Evolutionary conservation across 2,329 filamentous ascomycete species (phyloP).

Genomic region (Chaetomiaceae sp.): DNA sequence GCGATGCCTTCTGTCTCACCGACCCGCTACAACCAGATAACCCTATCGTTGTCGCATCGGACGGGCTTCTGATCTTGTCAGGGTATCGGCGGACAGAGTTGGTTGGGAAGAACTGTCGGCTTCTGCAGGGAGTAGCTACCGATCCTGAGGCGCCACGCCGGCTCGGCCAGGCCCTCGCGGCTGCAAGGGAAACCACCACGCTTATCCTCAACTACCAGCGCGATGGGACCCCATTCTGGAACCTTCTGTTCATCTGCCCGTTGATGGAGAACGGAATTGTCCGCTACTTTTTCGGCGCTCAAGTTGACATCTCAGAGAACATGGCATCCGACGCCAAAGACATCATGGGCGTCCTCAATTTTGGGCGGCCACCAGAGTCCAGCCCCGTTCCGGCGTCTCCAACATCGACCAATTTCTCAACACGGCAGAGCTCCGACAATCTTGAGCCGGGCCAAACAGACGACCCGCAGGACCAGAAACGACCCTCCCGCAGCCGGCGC

Average conservation of each 20-base stretch:
- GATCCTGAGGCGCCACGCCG: conserved; percentile 36
- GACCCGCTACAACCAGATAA: conserved; percentile 48
- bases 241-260: conserved; percentile 51
- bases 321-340: conserved; percentile 45
- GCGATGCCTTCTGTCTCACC: conserved; percentile 55
- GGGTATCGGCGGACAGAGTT: conserved; percentile 46
- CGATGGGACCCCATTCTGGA: conserved; percentile 51
- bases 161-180: conserved; percentile 36
- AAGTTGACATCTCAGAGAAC: conserved; percentile 54
- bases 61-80: conserved; percentile 46
- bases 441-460: not conserved
- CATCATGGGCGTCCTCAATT: conserved; percentile 46
- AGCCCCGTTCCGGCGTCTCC: not conserved
- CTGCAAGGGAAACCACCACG: conserved; percentile 39
- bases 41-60: conserved; percentile 47
- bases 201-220: conserved; percentile 47
- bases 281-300: conserved; percentile 51
- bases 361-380: conserved; percentile 33
- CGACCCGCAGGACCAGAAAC: not conserved
- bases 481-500: conserved; percentile 13
- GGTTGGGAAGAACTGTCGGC: conserved; percentile 45
- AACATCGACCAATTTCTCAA: not conserved
- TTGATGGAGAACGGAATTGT: conserved; percentile 47
- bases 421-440: not conserved
- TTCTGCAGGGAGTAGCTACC: conserved; percentile 43